Evolutionary conservation across 2,329 filamentous ascomycete genomes (phyloP).

Genomic region (Cordyceps farinosa): DNA sequence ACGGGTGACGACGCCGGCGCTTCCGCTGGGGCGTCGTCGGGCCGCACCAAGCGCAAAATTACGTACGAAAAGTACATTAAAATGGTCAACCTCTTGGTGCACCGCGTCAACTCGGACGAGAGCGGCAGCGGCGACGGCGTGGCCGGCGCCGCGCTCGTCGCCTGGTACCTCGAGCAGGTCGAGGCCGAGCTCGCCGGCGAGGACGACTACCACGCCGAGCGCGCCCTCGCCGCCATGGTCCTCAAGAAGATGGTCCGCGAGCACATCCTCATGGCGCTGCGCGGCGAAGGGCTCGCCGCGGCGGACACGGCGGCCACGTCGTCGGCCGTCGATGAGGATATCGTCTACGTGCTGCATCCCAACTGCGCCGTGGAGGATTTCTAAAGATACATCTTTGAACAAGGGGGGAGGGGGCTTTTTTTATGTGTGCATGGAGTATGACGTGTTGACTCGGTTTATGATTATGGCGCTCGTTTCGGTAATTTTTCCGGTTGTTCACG

Average conservation of each 20-base stretch:
- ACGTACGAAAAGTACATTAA: constrained; percentile 92
- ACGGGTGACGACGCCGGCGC: neutral
- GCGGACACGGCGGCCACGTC: constrained; percentile 43
- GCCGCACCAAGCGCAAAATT: constrained; percentile 72
- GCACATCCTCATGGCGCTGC: constrained; percentile 80
- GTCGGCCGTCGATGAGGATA: constrained; percentile 33
- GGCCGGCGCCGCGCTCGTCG: constrained; percentile 72
- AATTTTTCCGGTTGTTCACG: neutral
- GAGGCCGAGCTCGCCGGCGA: constrained; percentile 78
- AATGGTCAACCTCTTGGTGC: constrained; percentile 83
- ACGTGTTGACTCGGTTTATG: neutral
- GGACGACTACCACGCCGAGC: constrained; percentile 76
- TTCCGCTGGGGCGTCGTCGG: constrained; percentile 32
- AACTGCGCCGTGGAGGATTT: constrained; percentile 80
- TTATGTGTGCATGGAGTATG: constrained; percentile 12
- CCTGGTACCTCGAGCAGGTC: constrained; percentile 91
- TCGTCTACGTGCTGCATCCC: constrained; percentile 87
- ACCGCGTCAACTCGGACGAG: constrained; percentile 81
- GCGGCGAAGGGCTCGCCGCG: constrained; percentile 55
- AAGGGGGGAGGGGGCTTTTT: too few relatives aligned
- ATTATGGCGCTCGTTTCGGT: neutral
- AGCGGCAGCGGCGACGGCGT: constrained; percentile 73
- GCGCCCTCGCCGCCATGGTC: constrained; percentile 73
- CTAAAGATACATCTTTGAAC: constrained; percentile 24
- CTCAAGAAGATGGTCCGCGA: constrained; percentile 92